A percentile compares a stretch with the other conserved stretches of the same genome.
Evolutionary conservation across 2,329 filamentous ascomycete species (phyloP).

Genomic region (Amauroascus niger): DNA sequence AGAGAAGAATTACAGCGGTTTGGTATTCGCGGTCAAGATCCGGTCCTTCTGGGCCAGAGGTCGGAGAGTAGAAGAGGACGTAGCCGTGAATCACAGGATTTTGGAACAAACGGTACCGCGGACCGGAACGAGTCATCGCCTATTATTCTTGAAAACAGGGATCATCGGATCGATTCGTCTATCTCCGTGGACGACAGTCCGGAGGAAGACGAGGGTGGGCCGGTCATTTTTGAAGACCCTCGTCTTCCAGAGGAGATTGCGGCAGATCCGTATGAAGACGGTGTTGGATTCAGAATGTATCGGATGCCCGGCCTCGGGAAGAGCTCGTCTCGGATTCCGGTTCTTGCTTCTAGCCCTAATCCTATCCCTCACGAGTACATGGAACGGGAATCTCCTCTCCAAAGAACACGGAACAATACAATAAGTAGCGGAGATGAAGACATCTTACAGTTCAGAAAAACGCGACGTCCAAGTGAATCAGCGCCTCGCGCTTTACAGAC

Average conservation of each 20-base stretch:
- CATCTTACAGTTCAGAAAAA: constrained; percentile 50
- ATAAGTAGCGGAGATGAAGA: constrained; percentile 50
- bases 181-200: constrained; percentile 33
- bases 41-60: constrained; percentile 29
- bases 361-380: constrained; percentile 63
- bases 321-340: constrained; percentile 71
- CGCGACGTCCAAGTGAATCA: constrained; percentile 57
- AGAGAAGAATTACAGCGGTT: constrained; percentile 43
- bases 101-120: constrained; percentile 23
- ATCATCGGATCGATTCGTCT: constrained; percentile 24
- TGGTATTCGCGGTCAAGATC: constrained; percentile 34
- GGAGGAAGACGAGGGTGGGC: constrained; percentile 27
- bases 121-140: constrained; percentile 31
- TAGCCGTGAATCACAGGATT: constrained; percentile 31
- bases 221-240: constrained; percentile 49
- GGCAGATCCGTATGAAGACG: constrained; percentile 34
- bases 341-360: constrained; percentile 67
- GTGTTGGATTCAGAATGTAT: constrained; percentile 40
- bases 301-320: constrained; percentile 46
- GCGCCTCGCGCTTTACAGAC: constrained; percentile 18
- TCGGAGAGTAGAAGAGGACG: constrained; percentile 29
- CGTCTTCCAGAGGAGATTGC: constrained; percentile 69
- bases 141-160: constrained; percentile 27
- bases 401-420: constrained; percentile 50
- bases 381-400: constrained; percentile 61